phyloP scores from a whole-genome alignment of 192 early-diverging fungal genomes.

The Pilobolus umbonatus region DNA sequence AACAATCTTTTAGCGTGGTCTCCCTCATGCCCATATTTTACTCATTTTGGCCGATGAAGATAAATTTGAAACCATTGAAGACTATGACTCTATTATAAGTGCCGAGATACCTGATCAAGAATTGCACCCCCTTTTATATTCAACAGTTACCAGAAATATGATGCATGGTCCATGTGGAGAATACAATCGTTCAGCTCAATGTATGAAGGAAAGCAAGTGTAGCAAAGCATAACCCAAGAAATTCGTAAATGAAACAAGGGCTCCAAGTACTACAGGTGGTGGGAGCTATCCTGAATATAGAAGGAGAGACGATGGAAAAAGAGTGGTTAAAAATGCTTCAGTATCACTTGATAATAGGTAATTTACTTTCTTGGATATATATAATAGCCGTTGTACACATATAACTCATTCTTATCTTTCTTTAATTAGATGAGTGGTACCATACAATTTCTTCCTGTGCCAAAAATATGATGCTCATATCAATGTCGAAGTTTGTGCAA shows the following conservation, averaged over 20 bases:
- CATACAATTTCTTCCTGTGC: constrained; percentile 22
- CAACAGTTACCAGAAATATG: neutral
- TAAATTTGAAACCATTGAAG: neutral
- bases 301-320: constrained; percentile 3
- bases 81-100: neutral
- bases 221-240: constrained; percentile 20
- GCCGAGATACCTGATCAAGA: neutral
- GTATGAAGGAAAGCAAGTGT: constrained; percentile 16
- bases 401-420: too few species aligned
- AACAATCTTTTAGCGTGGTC: too few species aligned
- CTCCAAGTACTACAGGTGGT: constrained; percentile 3
- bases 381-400: too few species aligned
- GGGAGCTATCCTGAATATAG: constrained; percentile 29
- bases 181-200: neutral
- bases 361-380: too few species aligned
- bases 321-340: neutral
- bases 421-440: constrained; percentile 29
- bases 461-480: constrained; percentile 34
- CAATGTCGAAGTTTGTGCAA: constrained; percentile 25
- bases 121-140: neutral
- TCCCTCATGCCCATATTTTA: neutral
- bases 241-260: constrained; percentile 3
- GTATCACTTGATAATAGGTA: neutral
- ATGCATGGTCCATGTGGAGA: constrained; percentile 6
- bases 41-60: neutral